phyloP scores from a whole-genome alignment of 192 early-diverging fungal species.

The Mortierella claussenii region DNA sequence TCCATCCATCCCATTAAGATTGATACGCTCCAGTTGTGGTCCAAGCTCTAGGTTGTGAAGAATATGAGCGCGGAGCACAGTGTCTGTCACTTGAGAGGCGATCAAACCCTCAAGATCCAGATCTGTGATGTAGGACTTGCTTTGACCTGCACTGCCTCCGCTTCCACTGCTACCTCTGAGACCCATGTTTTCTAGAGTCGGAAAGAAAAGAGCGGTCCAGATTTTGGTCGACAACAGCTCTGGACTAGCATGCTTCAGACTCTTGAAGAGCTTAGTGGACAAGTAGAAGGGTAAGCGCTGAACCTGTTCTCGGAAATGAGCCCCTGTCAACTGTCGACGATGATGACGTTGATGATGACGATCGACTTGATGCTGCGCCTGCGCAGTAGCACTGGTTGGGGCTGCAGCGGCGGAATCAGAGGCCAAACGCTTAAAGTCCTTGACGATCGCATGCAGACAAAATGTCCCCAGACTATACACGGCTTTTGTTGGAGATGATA shows the following conservation, averaged over 20 bases:
- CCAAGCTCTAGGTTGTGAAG: constrained; percentile 17
- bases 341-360: neutral
- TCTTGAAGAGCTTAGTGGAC: constrained; percentile 19
- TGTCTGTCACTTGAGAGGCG: constrained; percentile 29
- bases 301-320: constrained; percentile 13
- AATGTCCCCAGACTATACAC: constrained; percentile 33
- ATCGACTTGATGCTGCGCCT: neutral
- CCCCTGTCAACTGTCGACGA: neutral
- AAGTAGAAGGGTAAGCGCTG: constrained; percentile 24
- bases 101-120: constrained; percentile 39
- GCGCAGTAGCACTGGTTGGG: neutral
- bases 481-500: neutral
- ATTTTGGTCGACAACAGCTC: constrained; percentile 27
- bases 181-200: neutral
- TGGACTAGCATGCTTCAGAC: constrained; percentile 16
- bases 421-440: constrained; percentile 32
- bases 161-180: neutral
- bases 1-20: constrained; percentile 15
- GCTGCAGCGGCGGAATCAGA: neutral
- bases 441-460: constrained; percentile 20
- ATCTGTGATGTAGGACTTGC: constrained; percentile 1
- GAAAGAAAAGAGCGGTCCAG: constrained; percentile 41
- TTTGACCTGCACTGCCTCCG: neutral
- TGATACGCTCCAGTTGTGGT: constrained; percentile 22
- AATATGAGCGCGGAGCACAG: constrained; percentile 6